These are phyloP conservation scores for Pleurotus tuber-regium DNA, from an alignment of 768 basidiomycete genomes.

Conservation along the genomic window DNA sequence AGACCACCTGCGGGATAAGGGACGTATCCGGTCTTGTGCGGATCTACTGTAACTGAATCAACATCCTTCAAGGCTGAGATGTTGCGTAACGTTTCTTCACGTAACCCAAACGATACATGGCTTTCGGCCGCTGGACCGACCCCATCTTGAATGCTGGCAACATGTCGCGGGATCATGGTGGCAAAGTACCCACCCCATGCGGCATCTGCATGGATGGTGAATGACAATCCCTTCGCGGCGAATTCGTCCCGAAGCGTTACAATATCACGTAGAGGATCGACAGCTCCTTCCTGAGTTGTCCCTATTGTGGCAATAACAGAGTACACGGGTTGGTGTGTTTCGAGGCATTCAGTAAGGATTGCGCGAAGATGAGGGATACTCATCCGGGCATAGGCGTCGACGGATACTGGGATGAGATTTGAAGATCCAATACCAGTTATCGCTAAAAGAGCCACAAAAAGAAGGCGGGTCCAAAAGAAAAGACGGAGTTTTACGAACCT, in stretches of 20 bases:
- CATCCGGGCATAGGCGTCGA: slow-evolving; percentile 36
- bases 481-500: slow-evolving; percentile 26
- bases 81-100: slow-evolving; percentile 22
- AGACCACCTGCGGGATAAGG: slow-evolving; percentile 42
- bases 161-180: slow-evolving; percentile 25
- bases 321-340: slow-evolving; percentile 33
- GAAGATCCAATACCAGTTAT: slow-evolving; percentile 40
- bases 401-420: slow-evolving; percentile 31
- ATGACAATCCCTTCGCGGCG: slow-evolving; percentile 31
- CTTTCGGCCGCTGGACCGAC: slow-evolving; percentile 12
- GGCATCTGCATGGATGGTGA: slow-evolving; percentile 42
- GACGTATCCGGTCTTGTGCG: slow-evolving; percentile 43
- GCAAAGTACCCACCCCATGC: slow-evolving; percentile 49
- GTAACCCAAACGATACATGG: slow-evolving; percentile 1
- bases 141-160: too few relatives aligned
- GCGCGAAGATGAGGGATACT: slow-evolving; percentile 23
- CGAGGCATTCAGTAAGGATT: slow-evolving; percentile 27
- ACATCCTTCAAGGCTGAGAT: slow-evolving; percentile 23
- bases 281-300: slow-evolving; percentile 40
- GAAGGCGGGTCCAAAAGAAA: background rate
- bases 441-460: slow-evolving; percentile 23
- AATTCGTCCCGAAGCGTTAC: slow-evolving; percentile 28
- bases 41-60: slow-evolving; percentile 38
- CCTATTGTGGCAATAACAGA: slow-evolving; percentile 43
- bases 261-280: slow-evolving; percentile 39